Evolutionary conservation across 202 grass and related monocot species (phyloP).

Genomic region (Brachypodium distachyon): DNA sequence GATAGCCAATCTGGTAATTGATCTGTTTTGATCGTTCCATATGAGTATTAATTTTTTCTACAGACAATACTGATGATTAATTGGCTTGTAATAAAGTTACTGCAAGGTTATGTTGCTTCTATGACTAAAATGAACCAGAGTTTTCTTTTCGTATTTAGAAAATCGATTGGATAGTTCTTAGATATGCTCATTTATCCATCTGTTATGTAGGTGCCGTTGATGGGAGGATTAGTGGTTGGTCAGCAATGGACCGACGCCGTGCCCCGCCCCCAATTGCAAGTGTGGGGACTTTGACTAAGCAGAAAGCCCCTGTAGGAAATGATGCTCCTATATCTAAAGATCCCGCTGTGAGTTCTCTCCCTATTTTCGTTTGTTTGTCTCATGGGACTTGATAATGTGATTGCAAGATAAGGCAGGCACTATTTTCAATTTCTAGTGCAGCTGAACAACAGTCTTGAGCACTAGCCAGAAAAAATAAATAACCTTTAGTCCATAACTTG

Average conservation of each 20-base stretch:
- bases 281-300: conserved; percentile 45
- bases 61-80: not conserved
- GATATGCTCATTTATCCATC: not conserved
- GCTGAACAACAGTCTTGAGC: not conserved
- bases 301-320: conserved; percentile 71
- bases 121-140: not conserved
- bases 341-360: conserved; percentile 50
- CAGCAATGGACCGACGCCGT: conserved; percentile 58
- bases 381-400: not conserved
- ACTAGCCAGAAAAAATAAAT: not conserved
- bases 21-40: conserved; percentile 11
- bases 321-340: conserved; percentile 51
- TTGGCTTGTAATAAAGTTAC: not conserved
- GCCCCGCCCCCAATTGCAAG: conserved; percentile 54
- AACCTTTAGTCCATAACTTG: not conserved
- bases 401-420: not conserved
- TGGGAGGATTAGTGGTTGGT: conserved; percentile 78
- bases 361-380: not conserved
- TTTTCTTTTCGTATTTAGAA: not conserved
- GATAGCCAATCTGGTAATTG: conserved; percentile 73
- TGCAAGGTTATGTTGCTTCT: not conserved
- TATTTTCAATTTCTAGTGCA: not conserved
- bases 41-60: not conserved
- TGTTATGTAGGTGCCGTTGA: conserved; percentile 60
- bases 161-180: not conserved